A percentile compares a stretch with the other conserved stretches of the same genome.
Evolutionary conservation across 2,329 filamentous ascomycete species (phyloP).

Genomic region (Atkinsonella hypoxylon): DNA sequence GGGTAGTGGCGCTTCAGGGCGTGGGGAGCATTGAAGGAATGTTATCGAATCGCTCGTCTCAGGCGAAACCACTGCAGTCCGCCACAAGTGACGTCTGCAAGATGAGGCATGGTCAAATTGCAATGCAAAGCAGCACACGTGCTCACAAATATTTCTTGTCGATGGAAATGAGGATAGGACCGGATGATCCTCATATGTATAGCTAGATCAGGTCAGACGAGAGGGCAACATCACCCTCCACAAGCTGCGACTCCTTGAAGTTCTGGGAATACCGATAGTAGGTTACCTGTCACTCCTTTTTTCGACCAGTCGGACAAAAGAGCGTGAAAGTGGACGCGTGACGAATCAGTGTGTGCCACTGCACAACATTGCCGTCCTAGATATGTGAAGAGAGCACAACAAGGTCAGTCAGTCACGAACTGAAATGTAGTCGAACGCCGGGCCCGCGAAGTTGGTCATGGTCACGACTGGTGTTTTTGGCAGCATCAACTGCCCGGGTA

Average conservation of each 20-base stretch:
- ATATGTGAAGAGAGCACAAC: not conserved
- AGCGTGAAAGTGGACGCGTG: not conserved
- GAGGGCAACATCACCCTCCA: not conserved
- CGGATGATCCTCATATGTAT: too few species aligned
- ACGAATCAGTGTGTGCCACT: not conserved
- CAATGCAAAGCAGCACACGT: not conserved
- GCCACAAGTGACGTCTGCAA: not conserved
- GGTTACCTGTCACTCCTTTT: not conserved
- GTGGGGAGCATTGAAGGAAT: too few species aligned
- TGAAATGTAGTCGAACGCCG: not conserved
- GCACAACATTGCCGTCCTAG: not conserved
- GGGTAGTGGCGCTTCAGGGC: too few species aligned
- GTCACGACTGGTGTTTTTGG: not conserved
- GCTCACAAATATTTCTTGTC: too few species aligned
- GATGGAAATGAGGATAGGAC: too few species aligned
- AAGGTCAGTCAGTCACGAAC: not conserved
- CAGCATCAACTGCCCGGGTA: not conserved
- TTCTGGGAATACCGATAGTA: not conserved
- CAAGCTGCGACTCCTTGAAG: not conserved
- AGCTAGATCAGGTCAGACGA: too few species aligned
- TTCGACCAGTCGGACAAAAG: not conserved
- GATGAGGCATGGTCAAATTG: not conserved
- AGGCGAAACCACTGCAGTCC: not conserved
- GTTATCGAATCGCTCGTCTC: not conserved
- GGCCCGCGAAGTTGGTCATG: too few species aligned